Percentiles rank a stretch among this genome's conserved stretches.
Conservation (phyloP, 1,284 basidiomycete genomes). For the Trichosporon sp. region DNA sequence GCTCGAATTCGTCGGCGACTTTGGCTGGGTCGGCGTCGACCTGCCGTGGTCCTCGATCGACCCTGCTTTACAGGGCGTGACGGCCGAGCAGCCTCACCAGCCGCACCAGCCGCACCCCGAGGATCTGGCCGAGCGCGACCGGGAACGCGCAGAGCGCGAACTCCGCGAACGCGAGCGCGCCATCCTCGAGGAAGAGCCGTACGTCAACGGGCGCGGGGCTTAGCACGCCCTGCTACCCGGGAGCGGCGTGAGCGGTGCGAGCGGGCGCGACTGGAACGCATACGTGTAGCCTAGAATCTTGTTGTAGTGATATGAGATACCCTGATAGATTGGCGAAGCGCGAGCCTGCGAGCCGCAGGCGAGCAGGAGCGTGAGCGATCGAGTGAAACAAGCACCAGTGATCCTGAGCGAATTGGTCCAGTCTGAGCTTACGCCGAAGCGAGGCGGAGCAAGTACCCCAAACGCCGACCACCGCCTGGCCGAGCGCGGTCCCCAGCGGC, state of each 20-base stretch:
- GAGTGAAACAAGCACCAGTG: not conserved
- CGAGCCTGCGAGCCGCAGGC: not conserved
- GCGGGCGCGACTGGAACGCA: not conserved
- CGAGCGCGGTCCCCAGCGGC: no score
- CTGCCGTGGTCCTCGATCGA: conserved; percentile 33
- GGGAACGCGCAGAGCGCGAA: conserved; percentile 5
- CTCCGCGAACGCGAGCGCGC: conserved; percentile 14
- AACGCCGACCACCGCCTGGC: no score
- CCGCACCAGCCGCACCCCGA: not conserved
- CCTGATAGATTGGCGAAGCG: not conserved
- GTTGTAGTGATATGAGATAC: conserved; percentile 20
- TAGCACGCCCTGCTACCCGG: not conserved
- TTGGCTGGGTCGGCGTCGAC: conserved; percentile 40
- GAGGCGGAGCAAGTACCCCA: no score
- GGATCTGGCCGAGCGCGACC: not conserved
- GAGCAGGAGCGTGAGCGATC: not conserved
- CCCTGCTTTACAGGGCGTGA: conserved; percentile 21
- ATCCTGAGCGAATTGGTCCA: not conserved
- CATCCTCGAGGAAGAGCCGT: conserved; percentile 16
- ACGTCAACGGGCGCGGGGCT: conserved; percentile 12
- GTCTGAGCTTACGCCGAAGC: no score
- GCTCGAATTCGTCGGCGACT: conserved; percentile 40
- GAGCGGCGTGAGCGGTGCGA: not conserved
- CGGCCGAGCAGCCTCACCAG: conserved; percentile 6
- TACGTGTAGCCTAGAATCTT: conserved; percentile 16